phyloP scores from a whole-genome alignment of 129 eudicot genomes.

The Logfia minima region DNA sequence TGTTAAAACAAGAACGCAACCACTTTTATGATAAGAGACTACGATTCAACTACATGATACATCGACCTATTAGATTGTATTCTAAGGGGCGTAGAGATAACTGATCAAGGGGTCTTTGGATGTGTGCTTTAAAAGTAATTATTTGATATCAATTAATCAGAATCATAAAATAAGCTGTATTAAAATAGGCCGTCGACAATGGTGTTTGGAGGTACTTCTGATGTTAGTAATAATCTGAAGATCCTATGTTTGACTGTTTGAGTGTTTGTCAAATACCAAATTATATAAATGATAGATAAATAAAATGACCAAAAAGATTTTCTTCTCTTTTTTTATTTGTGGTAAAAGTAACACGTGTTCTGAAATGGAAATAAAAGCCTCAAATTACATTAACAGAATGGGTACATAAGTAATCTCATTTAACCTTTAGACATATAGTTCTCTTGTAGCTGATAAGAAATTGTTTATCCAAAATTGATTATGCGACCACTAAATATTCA shows the following conservation, averaged over 20 bases:
- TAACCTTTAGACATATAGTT: not conserved
- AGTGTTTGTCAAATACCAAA: not conserved
- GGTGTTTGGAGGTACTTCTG: not conserved
- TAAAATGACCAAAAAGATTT: not conserved
- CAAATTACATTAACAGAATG: not conserved
- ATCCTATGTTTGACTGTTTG: not conserved
- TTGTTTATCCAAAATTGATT: not conserved
- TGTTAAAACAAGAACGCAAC: not conserved
- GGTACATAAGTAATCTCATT: not conserved
- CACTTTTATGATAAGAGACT: not conserved
- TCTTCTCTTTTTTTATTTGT: not conserved
- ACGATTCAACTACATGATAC: not conserved
- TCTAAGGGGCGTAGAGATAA: not conserved
- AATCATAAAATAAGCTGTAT: not conserved
- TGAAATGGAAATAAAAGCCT: not conserved
- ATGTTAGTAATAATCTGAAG: not conserved
- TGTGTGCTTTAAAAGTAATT: slow-evolving; percentile 16
- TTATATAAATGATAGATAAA: not conserved
- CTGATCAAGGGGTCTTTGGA: not conserved
- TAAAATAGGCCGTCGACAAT: not conserved
- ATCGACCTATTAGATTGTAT: not conserved
- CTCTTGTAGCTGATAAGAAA: not conserved
- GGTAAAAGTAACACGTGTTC: not conserved
- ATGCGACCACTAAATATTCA: not conserved
- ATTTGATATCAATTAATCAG: not conserved